phyloP scores from a whole-genome alignment of 352 stramenopile genomes.

The Phytophthora palmivora region DNA sequence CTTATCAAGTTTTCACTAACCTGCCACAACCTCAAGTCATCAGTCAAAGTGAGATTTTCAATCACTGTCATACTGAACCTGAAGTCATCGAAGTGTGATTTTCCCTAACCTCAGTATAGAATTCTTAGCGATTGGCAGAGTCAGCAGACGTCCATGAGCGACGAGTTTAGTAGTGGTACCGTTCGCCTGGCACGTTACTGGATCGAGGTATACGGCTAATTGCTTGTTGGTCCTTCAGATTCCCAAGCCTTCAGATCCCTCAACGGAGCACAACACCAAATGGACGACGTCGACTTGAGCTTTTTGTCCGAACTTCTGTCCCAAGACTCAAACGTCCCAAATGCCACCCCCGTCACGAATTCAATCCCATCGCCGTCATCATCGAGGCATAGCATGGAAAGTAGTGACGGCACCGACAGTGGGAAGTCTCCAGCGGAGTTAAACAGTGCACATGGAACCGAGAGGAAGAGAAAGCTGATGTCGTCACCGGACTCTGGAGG shows the following conservation, averaged over 20 bases:
- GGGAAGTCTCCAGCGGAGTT: neutral
- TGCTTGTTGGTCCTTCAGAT: neutral
- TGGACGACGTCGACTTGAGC: slow-evolving; percentile 32
- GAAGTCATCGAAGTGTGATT: too few relatives aligned
- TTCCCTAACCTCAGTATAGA: too few relatives aligned
- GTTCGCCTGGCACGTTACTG: neutral
- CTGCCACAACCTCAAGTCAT: too few relatives aligned
- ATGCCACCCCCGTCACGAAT: neutral
- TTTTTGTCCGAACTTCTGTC: slow-evolving; percentile 64
- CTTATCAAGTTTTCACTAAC: too few relatives aligned
- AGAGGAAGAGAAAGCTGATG: slow-evolving; percentile 3
- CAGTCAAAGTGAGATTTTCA: too few relatives aligned
- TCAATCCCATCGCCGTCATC: slow-evolving; percentile 6
- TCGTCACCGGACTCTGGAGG: neutral
- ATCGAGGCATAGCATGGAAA: slow-evolving; percentile 6
- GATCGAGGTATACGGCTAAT: neutral
- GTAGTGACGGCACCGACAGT: neutral
- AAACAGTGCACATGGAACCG: neutral
- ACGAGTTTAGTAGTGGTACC: slow-evolving; percentile 1
- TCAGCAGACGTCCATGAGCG: neutral
- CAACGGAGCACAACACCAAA: slow-evolving; percentile 2
- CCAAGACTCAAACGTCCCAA: slow-evolving; percentile 42
- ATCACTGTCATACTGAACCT: too few relatives aligned
- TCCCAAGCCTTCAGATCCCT: slow-evolving; percentile 1
- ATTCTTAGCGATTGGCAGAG: too few relatives aligned